phyloP scores from a whole-genome alignment of 108 stramenopile species.

The Phaeodactylum tricornutum region DNA sequence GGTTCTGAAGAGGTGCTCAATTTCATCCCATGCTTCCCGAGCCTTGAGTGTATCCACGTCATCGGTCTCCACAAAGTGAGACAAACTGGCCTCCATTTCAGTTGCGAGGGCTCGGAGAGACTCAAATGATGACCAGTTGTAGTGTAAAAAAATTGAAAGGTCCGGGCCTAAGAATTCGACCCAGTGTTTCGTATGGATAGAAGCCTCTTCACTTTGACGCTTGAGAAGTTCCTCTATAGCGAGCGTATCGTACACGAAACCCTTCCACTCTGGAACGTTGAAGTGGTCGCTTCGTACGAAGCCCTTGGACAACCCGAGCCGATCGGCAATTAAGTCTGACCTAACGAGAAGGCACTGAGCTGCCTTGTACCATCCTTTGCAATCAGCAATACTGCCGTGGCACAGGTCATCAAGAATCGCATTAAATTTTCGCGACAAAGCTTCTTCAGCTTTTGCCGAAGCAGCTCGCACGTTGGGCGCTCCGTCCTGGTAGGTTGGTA shows the following conservation, averaged over 20 bases:
- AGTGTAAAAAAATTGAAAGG: slow-evolving; percentile 39
- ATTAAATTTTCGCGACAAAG: slow-evolving; percentile 58
- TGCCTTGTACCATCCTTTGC: slow-evolving; percentile 57
- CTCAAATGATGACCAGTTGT: slow-evolving; percentile 54
- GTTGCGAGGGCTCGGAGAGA: slow-evolving; percentile 37
- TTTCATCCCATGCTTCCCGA: slow-evolving; percentile 20
- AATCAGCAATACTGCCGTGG: slow-evolving; percentile 39
- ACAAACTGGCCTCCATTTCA: too few relatives aligned
- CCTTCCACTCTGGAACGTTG: slow-evolving; percentile 14
- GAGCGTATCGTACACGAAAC: slow-evolving; percentile 2
- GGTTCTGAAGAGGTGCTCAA: slow-evolving; percentile 26
- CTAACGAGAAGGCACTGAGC: slow-evolving; percentile 61
- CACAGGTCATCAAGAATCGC: slow-evolving; percentile 68
- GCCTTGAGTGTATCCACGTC: too few relatives aligned
- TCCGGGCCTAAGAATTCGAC: slow-evolving; percentile 42
- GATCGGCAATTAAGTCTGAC: slow-evolving; percentile 59
- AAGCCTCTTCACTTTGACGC: slow-evolving; percentile 36
- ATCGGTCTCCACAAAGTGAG: neutral
- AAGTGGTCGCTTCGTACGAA: slow-evolving; percentile 31
- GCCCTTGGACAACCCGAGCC: slow-evolving; percentile 22
- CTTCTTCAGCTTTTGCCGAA: too few relatives aligned
- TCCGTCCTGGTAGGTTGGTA: too few relatives aligned
- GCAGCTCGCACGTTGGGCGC: neutral
- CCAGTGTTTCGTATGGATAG: slow-evolving; percentile 18
- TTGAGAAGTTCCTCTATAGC: slow-evolving; percentile 25